A percentile compares a stretch with the other conserved stretches of the same genome.
Evolutionary conservation across 495 filamentous ascomycete species (phyloP).

Genomic region (Lepidopterella palustris): DNA sequence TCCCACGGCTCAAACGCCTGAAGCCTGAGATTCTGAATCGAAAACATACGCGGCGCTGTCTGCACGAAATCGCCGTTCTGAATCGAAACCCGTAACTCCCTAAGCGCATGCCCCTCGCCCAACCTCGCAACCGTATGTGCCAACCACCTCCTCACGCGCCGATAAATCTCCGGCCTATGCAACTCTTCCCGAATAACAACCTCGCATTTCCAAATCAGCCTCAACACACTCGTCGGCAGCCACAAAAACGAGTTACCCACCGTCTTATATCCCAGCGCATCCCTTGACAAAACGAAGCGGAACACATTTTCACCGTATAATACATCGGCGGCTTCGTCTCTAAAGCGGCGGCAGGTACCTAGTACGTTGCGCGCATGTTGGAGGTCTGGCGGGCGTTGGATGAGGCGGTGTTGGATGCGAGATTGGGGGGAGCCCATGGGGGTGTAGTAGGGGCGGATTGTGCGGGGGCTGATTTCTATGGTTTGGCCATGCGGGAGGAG

Average conservation of each 20-base stretch:
- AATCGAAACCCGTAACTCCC: neutral
- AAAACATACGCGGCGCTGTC: neutral
- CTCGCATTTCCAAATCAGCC: neutral
- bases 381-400: neutral
- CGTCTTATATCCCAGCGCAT: neutral
- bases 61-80: neutral
- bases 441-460: neutral
- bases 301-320: slow-evolving; percentile 1
- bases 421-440: neutral
- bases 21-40: neutral
- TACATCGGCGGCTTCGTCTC: neutral
- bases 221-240: neutral
- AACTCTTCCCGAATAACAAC: neutral
- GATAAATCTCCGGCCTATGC: neutral
- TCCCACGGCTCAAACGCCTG: neutral
- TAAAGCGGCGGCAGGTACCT: neutral
- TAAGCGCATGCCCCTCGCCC: neutral
- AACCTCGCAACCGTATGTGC: neutral
- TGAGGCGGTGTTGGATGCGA: neutral
- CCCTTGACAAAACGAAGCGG: neutral
- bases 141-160: neutral
- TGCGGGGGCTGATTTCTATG: neutral
- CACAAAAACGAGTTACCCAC: neutral
- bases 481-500: slow-evolving; percentile 1
- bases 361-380: neutral